Base-by-base conservation (phyloP, 805 yeast genomes). In the Yarrowia alimentaria region DNA sequence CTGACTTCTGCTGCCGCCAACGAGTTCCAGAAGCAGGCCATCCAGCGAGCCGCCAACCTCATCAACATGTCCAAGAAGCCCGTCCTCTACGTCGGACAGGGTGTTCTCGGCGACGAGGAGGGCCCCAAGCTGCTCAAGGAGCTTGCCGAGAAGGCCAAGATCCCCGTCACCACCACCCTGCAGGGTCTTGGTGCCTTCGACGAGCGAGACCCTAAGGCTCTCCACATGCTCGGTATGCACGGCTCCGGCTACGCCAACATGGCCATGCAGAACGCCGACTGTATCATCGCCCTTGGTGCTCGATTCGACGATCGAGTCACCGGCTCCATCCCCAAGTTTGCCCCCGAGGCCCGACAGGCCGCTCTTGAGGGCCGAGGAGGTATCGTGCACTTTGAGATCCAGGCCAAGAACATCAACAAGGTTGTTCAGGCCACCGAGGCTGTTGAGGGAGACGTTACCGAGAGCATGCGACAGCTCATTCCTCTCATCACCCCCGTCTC, bases 301-400 rank as follows among this genome's bases (percentile, higher is more conserved):
- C 80, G 99, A 68, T 93, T 93, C 63, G 99, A 93, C 70, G 99
- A 93, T 73, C 90, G 99, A 75, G 99, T 93, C 61, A 93, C 99
- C 33, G 83, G 93, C 63, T 79, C 79, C 62, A 74, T 93, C 52
- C 58, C 85, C 55, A 85, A 84, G 66, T 93, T 93, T 67, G 99
- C 98, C 35, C 99, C 99, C 53, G 86, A 71, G 53, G 98, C 98
- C 53, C 84, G 81, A 61, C 74, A 79, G 54, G 99, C 99, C 25
- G 96, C 96, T 51, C 70, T 72, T 53, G 90, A 88, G 69, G 78
- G 79, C 40, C 80, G 90, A 64, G 99, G 99, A 67, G 99, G 99
- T 72, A 91, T 93, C 57, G 74, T 93, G 56, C 99, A 93, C 71
- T 93, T 93, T 62, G 99, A 93, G 72, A 88, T 93, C 61, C 77